These are phyloP conservation scores for Senna tora DNA, from an alignment of 306 rosid genomes.

Conservation along the genomic window DNA sequence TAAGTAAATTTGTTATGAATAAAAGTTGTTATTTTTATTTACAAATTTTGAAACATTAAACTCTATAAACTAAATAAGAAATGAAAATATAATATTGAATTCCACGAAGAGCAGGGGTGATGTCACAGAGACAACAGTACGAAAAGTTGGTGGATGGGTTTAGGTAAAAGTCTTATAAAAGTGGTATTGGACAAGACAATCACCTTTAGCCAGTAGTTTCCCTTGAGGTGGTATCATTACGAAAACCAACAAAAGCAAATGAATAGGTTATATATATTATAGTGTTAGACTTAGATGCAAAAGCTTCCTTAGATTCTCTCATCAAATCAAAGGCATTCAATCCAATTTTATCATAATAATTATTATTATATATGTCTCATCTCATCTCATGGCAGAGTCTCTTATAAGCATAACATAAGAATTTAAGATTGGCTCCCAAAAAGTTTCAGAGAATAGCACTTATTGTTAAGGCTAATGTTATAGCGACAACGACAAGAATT, in stretches of 20 bases:
- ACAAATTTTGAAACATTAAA: too few species aligned
- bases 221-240: slow-evolving; percentile 35
- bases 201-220: slow-evolving; percentile 38
- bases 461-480: neutral
- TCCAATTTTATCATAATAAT: slow-evolving; percentile 1
- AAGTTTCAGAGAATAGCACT: neutral
- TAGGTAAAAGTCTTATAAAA: slow-evolving; percentile 6
- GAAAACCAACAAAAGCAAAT: slow-evolving; percentile 22
- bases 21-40: too few species aligned
- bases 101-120: neutral
- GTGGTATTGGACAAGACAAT: slow-evolving; percentile 11
- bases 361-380: too few species aligned
- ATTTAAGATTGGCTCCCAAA: neutral
- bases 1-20: too few species aligned
- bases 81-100: too few species aligned
- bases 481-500: neutral
- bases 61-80: too few species aligned
- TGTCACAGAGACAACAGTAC: slow-evolving; percentile 11
- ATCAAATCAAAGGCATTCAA: neutral
- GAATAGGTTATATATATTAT: too few species aligned
- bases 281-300: too few species aligned
- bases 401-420: neutral
- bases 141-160: slow-evolving; percentile 23
- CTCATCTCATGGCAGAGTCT: too few species aligned
- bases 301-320: neutral